Base-by-base conservation (phyloP, 805 yeast genomes). In the Ogataea nakhonphanomensis region DNA sequence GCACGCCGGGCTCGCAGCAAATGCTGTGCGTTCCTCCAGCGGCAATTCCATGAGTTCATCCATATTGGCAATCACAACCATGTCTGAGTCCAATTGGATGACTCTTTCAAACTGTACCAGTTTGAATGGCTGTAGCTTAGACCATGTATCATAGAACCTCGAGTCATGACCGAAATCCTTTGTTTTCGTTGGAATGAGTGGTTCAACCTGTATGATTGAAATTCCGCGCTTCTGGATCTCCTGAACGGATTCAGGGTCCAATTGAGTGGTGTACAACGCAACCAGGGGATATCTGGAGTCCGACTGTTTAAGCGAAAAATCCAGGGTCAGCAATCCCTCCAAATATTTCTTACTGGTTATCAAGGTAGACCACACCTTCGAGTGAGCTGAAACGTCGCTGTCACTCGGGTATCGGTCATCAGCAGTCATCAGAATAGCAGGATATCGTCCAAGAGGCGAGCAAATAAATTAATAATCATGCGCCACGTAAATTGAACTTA, bases 1-100 rank as follows among this genome's bases (percentile, higher is more conserved):
- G 57, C 84, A 78, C 3, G 83, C 82, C 47, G 77, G 78, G 8
- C 74, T 55, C 0, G 82, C 81, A 0, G 81, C 84, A 58, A 78
- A 76, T 4, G 64, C 69, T 4, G 53, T 50, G 2, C 53, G 51
- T 8, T 53, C 48, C 3, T 53, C 55, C 34, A 78, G 54, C 8
- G 66, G 65, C 13, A 75, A 35, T 7, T 70, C 72, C 72, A 78
- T 72, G 30, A 78, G 58, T 50, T 77, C 83, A 55, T 78, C 84
- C 78, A 78, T 74, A 50, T 78, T 78, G 40, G 64, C 61, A 7
- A 73, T 41, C 2, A 78, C 78, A 22, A 76, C 61, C 83, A 79
- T 78, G 56, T 78, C 84, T 12, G 76, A 68, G 50, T 78, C 84
- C 41, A 78, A 60, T 48, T 71, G 79, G 20, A 75, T 73, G 9